These are phyloP conservation scores for Nannizzia gypsea DNA, from an alignment of 2,329 filamentous ascomycete species.

Conservation along the genomic window DNA sequence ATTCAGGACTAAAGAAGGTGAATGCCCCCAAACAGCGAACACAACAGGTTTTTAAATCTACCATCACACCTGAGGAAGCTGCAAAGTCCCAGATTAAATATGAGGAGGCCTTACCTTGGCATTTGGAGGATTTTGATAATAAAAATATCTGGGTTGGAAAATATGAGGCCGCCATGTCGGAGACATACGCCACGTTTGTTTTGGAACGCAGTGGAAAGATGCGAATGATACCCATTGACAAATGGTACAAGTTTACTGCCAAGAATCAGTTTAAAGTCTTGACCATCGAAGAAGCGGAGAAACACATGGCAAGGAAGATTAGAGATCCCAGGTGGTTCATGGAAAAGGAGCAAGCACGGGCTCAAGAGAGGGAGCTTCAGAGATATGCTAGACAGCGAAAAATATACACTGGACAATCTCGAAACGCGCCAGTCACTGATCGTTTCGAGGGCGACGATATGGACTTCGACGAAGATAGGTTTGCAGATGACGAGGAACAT, in stretches of 20 bases:
- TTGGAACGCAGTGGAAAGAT: constrained; percentile 59
- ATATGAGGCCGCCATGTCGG: constrained; percentile 79
- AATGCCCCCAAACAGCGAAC: constrained; percentile 62
- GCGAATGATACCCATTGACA: constrained; percentile 81
- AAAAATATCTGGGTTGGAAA: constrained; percentile 89
- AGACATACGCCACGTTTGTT: constrained; percentile 66
- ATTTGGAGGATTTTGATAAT: constrained; percentile 89
- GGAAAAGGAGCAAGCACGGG: constrained; percentile 43
- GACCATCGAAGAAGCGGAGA: constrained; percentile 74
- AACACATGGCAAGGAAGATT: constrained; percentile 65
- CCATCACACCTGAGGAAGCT: constrained; percentile 62
- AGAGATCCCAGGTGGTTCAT: constrained; percentile 72
- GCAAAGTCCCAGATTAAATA: constrained; percentile 57
- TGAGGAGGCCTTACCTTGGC: constrained; percentile 92
- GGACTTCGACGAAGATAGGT: constrained; percentile 59
- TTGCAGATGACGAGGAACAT: constrained; percentile 80
- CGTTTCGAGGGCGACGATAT: constrained; percentile 52
- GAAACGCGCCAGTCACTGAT: constrained; percentile 34
- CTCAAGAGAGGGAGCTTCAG: constrained; percentile 48
- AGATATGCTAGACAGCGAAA: constrained; percentile 39
- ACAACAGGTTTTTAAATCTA: constrained; percentile 72
- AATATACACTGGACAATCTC: constrained; percentile 36
- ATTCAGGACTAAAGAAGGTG: constrained; percentile 57
- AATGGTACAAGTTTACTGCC: constrained; percentile 64
- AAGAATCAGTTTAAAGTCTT: constrained; percentile 57